Evolutionary conservation across 768 basidiomycete species (phyloP), one percentile per base, ranked within the genome.

Genomic region (Grammothele lineata): DNA sequence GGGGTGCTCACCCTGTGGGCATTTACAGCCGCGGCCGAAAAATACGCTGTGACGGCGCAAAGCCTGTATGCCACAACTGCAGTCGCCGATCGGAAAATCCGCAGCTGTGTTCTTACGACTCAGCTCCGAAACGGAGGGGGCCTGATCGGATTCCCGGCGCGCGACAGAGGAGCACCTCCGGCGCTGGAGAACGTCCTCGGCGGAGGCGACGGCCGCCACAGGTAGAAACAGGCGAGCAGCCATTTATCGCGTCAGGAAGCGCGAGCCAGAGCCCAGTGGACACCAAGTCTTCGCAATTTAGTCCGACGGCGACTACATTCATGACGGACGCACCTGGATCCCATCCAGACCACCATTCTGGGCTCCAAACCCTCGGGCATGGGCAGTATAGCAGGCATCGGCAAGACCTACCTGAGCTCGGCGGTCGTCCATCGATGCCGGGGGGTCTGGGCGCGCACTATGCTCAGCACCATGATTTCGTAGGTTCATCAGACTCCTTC

Each of bases 81-180:
- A 64, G 68, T 33, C 78, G 77, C 53, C 75, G 84, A 32, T 34
- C 48, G n/a, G 57, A 57, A 24, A 49, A 50, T n/a, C 47, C 49
- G 14, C 50, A 56, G 36, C 72, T 75, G 37, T 91, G 88, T 60
- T 61, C 68, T 41, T 91, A 90, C 55, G 88, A 91, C 55, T 47
- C 76, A 12, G 64, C 77, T 4, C 88, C 88, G 18, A 89, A 85
- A 57, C 83, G 88, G 37, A 77, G 88, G 33, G 88, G 88, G 1
- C 88, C 88, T 2, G 88, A 90, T 64, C 86, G 77, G 64, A 75
- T 70, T 0, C 87, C 86, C n/a, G 87, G 88, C 18, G 85, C 85
- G 32, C 82, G 88, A 21, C 85, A 87, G 57, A 76, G 87, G 34
- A 68, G 71, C 47, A 64, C 74, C 4, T 66, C 73, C 25, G 46